These are phyloP conservation scores for Polytrichum formosum DNA, from an alignment of 225 moss, liverwort and hornwort species.

Conservation along the genomic window DNA sequence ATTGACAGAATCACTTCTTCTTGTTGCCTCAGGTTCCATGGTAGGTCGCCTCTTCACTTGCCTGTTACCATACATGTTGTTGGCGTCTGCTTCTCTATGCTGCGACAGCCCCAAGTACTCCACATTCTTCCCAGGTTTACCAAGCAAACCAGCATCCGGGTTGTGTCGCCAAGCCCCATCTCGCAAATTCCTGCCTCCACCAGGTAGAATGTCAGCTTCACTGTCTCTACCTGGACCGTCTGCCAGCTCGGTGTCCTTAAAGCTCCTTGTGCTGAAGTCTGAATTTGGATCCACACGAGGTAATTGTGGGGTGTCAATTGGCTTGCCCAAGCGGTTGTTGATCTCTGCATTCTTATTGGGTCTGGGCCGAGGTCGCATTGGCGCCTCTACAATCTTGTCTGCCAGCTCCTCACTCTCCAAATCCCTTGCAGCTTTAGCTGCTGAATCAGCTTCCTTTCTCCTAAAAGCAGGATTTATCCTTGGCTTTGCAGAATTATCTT, in stretches of 20 bases:
- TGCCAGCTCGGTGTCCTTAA: conserved; percentile 26
- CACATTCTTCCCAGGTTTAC: conserved; percentile 61
- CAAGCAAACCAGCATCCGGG: conserved; percentile 69
- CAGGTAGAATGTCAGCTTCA: conserved; percentile 38
- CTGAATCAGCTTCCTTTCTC: conserved; percentile 29
- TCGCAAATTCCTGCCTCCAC: conserved; percentile 34
- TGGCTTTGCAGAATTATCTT: conserved; percentile 35
- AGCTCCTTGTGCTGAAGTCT: conserved; percentile 23
- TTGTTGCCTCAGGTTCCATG: conserved; percentile 41
- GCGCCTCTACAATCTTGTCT: conserved; percentile 45
- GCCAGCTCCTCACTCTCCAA: conserved; percentile 52
- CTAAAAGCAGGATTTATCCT: conserved; percentile 33
- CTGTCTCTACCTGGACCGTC: conserved; percentile 31
- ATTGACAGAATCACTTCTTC: conserved; percentile 49
- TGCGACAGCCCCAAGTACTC: conserved; percentile 39
- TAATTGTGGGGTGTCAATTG: conserved; percentile 19
- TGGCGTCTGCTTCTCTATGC: conserved; percentile 43
- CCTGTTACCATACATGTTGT: conserved; percentile 33
- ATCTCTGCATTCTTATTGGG: conserved; percentile 35
- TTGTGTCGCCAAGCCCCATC: conserved; percentile 56
- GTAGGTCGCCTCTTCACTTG: conserved; percentile 51
- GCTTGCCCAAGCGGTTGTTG: conserved; percentile 23
- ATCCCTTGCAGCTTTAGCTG: conserved; percentile 27
- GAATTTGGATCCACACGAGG: conserved; percentile 14
- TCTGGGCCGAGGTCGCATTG: conserved; percentile 41